Percentiles rank a stretch among this genome's conserved stretches.
These are phyloP conservation scores for Grammothele lineata DNA, from an alignment of 768 basidiomycete species.

Conservation along the genomic window DNA sequence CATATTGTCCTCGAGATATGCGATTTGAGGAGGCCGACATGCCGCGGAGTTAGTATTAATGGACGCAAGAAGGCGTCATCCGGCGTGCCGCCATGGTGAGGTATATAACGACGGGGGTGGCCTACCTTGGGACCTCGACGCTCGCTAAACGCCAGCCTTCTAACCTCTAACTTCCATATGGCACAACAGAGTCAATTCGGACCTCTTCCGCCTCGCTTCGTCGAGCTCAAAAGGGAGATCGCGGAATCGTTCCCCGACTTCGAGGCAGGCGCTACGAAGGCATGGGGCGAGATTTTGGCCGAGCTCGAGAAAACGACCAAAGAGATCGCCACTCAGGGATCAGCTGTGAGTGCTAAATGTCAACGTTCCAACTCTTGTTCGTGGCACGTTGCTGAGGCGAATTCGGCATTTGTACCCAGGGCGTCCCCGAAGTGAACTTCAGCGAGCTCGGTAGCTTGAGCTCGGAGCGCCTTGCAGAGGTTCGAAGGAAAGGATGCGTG, in stretches of 20 bases:
- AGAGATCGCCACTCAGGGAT: slow-evolving; percentile 42
- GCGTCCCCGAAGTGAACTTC: slow-evolving; percentile 60
- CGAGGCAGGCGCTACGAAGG: slow-evolving; percentile 41
- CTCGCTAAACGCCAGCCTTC: too few species aligned
- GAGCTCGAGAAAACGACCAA: slow-evolving; percentile 45
- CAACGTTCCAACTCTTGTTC: not conserved
- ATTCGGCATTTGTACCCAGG: slow-evolving; percentile 29
- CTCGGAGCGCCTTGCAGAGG: slow-evolving; percentile 40
- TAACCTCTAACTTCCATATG: too few species aligned
- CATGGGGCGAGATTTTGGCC: slow-evolving; percentile 55
- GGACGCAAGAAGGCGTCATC: too few species aligned
- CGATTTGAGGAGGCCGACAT: too few species aligned
- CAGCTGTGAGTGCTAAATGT: slow-evolving; percentile 18
- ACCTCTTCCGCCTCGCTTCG: slow-evolving; percentile 46
- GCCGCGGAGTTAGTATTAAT: too few species aligned
- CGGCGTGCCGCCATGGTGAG: too few species aligned
- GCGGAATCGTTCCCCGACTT: slow-evolving; percentile 49
- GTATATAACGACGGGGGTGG: too few species aligned
- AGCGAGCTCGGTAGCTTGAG: slow-evolving; percentile 45
- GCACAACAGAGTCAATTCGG: slow-evolving; percentile 12
- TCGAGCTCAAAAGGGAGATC: slow-evolving; percentile 55
- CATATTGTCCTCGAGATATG: too few species aligned
- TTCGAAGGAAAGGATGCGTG: slow-evolving; percentile 54
- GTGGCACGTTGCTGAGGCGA: not conserved
- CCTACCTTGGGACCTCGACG: too few species aligned